These are phyloP conservation scores for Setomelanomma holmii DNA, from an alignment of 2,329 filamentous ascomycete genomes.

Conservation along the genomic window DNA sequence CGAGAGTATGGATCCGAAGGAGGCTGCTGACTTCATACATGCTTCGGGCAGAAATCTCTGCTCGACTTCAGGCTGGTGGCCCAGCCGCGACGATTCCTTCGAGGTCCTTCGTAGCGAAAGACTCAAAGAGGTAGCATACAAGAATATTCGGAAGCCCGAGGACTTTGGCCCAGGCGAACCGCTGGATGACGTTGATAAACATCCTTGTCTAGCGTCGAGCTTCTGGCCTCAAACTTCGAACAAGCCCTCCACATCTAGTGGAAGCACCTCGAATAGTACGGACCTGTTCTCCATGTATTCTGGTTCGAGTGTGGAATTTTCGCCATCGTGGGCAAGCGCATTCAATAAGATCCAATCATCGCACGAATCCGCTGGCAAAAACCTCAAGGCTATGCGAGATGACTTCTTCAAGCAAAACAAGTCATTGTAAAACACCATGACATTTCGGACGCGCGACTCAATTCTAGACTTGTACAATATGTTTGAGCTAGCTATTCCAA, in stretches of 20 bases:
- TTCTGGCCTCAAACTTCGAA: slow-evolving; percentile 20
- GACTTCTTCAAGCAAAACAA: too few relatives aligned
- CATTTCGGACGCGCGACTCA: too few relatives aligned
- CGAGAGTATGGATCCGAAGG: slow-evolving; percentile 5
- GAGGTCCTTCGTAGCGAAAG: slow-evolving; percentile 8
- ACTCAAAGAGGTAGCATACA: slow-evolving; percentile 8
- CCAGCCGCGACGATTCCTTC: slow-evolving; percentile 4
- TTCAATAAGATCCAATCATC: background rate
- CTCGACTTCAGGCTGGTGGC: slow-evolving; percentile 32
- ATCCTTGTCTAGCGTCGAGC: slow-evolving; percentile 18
- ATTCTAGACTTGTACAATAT: too few relatives aligned
- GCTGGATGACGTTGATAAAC: background rate
- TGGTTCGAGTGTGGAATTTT: slow-evolving; percentile 4
- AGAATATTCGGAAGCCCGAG: background rate
- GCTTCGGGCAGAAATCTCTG: slow-evolving; percentile 28
- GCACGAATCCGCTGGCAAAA: background rate
- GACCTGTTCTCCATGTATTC: background rate
- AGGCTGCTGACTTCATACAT: slow-evolving; percentile 20
- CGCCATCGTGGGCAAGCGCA: slow-evolving; percentile 8
- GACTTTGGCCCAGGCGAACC: background rate
- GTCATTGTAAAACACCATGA: too few relatives aligned
- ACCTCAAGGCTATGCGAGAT: too few relatives aligned
- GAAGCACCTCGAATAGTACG: slow-evolving; percentile 8
- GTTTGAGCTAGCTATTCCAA: too few relatives aligned
- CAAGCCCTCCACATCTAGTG: slow-evolving; percentile 1